Evolutionary conservation across 2,329 filamentous ascomycete genomes (phyloP).

Genomic region (Xylaria sp.): DNA sequence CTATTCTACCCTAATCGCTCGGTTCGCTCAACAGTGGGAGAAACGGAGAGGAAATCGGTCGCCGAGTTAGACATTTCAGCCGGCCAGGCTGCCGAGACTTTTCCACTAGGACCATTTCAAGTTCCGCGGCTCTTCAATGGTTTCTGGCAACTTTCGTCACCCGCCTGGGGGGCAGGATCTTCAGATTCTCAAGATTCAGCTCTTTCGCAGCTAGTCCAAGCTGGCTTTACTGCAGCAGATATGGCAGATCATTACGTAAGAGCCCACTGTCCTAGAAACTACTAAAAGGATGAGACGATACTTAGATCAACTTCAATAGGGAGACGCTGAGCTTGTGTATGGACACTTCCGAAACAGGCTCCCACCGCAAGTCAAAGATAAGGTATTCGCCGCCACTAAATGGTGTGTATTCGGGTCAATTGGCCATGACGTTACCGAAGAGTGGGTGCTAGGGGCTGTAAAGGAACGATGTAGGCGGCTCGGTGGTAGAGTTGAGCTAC

Average conservation of each 20-base stretch:
- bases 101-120: constrained; percentile 38
- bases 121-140: constrained; percentile 46
- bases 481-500: constrained; percentile 48
- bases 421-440: constrained; percentile 40
- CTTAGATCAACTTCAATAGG: constrained; percentile 34
- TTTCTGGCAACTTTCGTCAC: constrained; percentile 47
- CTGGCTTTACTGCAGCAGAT: constrained; percentile 46
- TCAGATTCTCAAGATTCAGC: constrained; percentile 43
- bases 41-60: neutral
- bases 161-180: constrained; percentile 46
- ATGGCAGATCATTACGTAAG: constrained; percentile 53
- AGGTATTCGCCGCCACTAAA: constrained; percentile 50
- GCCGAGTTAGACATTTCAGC: neutral
- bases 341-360: constrained; percentile 47
- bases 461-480: constrained; percentile 49
- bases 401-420: constrained; percentile 50
- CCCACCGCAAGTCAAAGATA: constrained; percentile 34
- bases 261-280: neutral
- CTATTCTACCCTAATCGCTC: constrained; percentile 41
- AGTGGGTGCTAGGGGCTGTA: constrained; percentile 45
- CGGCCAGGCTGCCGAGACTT: constrained; percentile 34
- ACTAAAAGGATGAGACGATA: neutral
- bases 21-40: neutral
- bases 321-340: constrained; percentile 51
- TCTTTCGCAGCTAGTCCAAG: constrained; percentile 41